Evolutionary conservation across 805 yeast genomes (phyloP).

Genomic region (Barnettozyma salicaria): DNA sequence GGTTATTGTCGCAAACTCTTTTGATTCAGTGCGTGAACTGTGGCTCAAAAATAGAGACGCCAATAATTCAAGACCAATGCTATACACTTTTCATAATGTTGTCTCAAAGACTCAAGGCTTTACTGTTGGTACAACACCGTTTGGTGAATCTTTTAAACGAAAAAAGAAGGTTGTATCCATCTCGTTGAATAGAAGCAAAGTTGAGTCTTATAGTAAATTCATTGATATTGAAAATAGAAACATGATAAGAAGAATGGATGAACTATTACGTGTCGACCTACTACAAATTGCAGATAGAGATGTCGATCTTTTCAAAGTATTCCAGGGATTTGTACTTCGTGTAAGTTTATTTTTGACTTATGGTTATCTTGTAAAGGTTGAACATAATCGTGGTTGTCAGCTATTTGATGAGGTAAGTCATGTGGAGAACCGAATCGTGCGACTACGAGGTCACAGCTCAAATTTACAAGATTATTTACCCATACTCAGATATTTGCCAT

Average conservation of each 20-base stretch:
- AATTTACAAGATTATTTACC: conserved; percentile 53
- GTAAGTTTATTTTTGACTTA: conserved; percentile 47
- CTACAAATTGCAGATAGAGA: conserved; percentile 26
- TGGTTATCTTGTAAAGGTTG: conserved; percentile 43
- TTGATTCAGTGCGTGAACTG: conserved; percentile 43
- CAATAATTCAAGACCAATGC: conserved; percentile 60
- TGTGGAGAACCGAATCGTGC: conserved; percentile 52
- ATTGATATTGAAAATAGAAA: conserved; percentile 36
- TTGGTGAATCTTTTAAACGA: conserved; percentile 38
- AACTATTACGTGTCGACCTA: conserved; percentile 10
- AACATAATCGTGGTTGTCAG: conserved; percentile 27
- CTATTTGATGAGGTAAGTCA: conserved; percentile 47
- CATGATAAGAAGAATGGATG: conserved; percentile 22
- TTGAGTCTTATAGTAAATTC: conserved; percentile 28
- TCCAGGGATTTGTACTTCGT: conserved; percentile 47
- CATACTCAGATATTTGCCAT: conserved; percentile 30
- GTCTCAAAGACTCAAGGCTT: conserved; percentile 50
- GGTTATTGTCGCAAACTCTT: conserved; percentile 64
- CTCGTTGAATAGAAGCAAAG: conserved; percentile 34
- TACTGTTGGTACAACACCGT: conserved; percentile 64
- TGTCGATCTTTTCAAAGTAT: conserved; percentile 33
- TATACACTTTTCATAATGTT: conserved; percentile 62
- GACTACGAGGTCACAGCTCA: conserved; percentile 51
- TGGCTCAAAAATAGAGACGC: conserved; percentile 48
- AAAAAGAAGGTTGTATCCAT: conserved; percentile 45